Percentiles rank a stretch among this genome's conserved stretches.
These are phyloP conservation scores for Endothia cerciana DNA, from an alignment of 2,329 filamentous ascomycete species.

Conservation along the genomic window DNA sequence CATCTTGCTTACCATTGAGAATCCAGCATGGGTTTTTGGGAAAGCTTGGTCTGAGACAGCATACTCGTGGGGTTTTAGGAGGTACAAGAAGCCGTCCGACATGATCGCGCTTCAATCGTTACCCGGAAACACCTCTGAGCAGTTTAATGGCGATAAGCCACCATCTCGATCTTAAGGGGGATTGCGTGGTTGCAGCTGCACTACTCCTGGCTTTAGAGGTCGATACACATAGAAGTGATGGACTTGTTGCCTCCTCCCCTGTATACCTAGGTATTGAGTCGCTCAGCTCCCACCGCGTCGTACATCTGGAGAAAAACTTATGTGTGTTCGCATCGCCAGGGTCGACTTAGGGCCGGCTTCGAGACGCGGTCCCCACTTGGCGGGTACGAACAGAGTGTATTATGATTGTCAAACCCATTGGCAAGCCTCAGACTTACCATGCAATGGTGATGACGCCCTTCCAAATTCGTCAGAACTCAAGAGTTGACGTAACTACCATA, in stretches of 20 bases:
- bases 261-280: not conserved
- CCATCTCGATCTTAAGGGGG: not conserved
- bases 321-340: not conserved
- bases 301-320: not conserved
- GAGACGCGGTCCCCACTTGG: not conserved
- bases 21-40: slow-evolving; percentile 9
- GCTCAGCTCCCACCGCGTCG: not conserved
- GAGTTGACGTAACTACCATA: not conserved
- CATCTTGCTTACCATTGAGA: slow-evolving; percentile 32
- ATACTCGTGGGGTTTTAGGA: not conserved
- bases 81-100: not conserved
- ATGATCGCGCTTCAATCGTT: slow-evolving; percentile 10
- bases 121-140: slow-evolving; percentile 4
- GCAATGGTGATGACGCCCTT: not conserved
- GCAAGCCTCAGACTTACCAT: not conserved
- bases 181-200: not conserved
- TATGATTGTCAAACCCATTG: not conserved
- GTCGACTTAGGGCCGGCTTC: not conserved
- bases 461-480: not conserved
- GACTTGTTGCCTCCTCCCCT: too few species aligned
- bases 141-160: not conserved
- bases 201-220: not conserved
- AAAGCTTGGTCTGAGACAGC: not conserved
- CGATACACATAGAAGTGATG: too few species aligned
- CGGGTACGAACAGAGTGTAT: not conserved